phyloP scores from a whole-genome alignment of 192 early-diverging fungal species.

The Diversispora eburnea region DNA sequence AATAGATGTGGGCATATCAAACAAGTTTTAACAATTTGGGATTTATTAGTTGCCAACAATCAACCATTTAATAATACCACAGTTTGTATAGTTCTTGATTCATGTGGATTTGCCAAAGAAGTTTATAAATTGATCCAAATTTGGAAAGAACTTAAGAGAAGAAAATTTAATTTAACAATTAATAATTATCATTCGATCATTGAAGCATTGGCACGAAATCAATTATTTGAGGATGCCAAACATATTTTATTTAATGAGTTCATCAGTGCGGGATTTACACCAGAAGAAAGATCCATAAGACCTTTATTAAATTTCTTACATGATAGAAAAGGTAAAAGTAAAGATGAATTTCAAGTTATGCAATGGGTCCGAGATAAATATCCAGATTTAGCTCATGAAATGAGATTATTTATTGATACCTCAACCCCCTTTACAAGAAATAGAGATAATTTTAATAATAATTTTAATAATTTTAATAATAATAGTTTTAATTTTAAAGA shows the following conservation, averaged over 20 bases:
- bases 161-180: conserved; percentile 30
- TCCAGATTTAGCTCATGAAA: conserved; percentile 24
- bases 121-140: conserved; percentile 26
- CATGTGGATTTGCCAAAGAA: conserved; percentile 34
- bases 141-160: conserved; percentile 34
- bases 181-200: conserved; percentile 45
- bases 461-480: no score
- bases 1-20: conserved; percentile 34
- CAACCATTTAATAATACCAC: conserved; percentile 31
- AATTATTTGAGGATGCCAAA: conserved; percentile 22
- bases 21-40: conserved; percentile 39
- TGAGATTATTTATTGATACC: neutral
- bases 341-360: conserved; percentile 21
- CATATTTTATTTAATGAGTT: conserved; percentile 16
- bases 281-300: neutral
- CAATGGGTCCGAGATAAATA: conserved; percentile 16
- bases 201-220: conserved; percentile 38
- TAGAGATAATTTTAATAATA: no score
- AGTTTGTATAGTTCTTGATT: conserved; percentile 41
- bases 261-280: neutral
- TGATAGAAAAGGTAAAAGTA: neutral
- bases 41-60: conserved; percentile 24
- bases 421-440: no score
- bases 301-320: conserved; percentile 23
- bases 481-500: no score